Percentiles rank a stretch among this genome's conserved stretches.
These are phyloP conservation scores for Hansfordia pulvinata DNA, from an alignment of 2,329 filamentous ascomycete species.

Conservation along the genomic window DNA sequence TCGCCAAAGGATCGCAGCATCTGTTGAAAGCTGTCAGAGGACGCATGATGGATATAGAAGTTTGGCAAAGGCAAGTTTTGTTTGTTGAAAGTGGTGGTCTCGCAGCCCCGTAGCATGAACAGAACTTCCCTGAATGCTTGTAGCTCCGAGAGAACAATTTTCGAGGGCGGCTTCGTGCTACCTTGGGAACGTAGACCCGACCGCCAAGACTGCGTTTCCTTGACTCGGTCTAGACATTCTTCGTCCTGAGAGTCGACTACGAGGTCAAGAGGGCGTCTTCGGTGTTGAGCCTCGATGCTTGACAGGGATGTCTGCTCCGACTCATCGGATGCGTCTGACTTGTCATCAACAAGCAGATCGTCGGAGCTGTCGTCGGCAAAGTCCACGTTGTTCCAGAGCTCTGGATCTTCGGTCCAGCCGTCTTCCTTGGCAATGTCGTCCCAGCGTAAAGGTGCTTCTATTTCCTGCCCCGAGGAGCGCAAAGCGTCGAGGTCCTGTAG, in stretches of 20 bases:
- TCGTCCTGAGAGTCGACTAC: slow-evolving; percentile 20
- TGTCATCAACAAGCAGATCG: slow-evolving; percentile 32
- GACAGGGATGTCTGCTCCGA: slow-evolving; percentile 23
- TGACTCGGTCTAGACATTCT: slow-evolving; percentile 20
- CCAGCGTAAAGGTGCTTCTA: slow-evolving; percentile 52
- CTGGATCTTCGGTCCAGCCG: slow-evolving; percentile 51
- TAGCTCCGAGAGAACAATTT: slow-evolving; percentile 49
- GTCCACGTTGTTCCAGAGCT: slow-evolving; percentile 58
- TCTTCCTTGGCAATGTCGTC: slow-evolving; percentile 66
- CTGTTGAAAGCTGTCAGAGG: slow-evolving; percentile 34
- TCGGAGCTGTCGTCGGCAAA: slow-evolving; percentile 52
- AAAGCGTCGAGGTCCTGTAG: slow-evolving; percentile 49
- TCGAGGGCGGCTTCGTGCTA: slow-evolving; percentile 17
- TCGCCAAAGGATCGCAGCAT: slow-evolving; percentile 32
- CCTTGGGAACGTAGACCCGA: slow-evolving; percentile 9
- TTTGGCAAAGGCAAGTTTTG: slow-evolving; percentile 22
- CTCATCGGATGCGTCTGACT: slow-evolving; percentile 17
- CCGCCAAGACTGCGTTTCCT: slow-evolving; percentile 33
- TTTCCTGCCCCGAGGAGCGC: slow-evolving; percentile 26
- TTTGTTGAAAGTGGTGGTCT: slow-evolving; percentile 54
- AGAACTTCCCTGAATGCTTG: slow-evolving; percentile 64
- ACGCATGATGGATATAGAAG: slow-evolving; percentile 33
- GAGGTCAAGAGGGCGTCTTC: slow-evolving; percentile 17
- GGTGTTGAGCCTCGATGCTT: slow-evolving; percentile 14
- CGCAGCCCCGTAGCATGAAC: slow-evolving; percentile 73